phyloP scores from a whole-genome alignment of 78 protist species.

The Cavenderia fasciculata region DNA sequence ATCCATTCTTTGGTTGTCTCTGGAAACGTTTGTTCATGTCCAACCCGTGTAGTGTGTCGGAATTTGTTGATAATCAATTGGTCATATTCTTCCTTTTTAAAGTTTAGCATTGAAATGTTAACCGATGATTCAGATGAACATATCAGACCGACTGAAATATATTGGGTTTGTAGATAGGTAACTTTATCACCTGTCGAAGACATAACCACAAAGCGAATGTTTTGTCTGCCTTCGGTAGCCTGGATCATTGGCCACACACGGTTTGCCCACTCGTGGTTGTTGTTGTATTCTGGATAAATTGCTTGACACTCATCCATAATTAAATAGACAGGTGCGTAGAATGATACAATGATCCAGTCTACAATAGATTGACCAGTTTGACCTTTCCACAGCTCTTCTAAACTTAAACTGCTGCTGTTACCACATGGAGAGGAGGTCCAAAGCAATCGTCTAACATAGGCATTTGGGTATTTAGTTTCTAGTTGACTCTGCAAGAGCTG shows the following conservation, averaged over 20 bases:
- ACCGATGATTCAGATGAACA: neutral
- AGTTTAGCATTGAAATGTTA: neutral
- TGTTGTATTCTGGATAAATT: neutral
- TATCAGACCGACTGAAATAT: too few species aligned
- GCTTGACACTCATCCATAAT: neutral
- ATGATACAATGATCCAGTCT: neutral
- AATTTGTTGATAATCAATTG: neutral
- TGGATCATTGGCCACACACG: constrained; percentile 1
- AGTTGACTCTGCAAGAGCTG: neutral
- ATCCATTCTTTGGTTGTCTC: neutral
- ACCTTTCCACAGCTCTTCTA: neutral
- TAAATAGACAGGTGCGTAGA: neutral
- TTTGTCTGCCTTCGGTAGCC: neutral
- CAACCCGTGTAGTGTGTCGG: too few species aligned
- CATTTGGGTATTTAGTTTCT: neutral
- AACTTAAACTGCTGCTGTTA: neutral
- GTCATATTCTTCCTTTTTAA: neutral
- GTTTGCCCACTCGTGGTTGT: neutral
- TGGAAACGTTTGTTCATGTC: neutral
- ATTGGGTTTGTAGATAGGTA: too few species aligned
- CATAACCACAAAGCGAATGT: neutral
- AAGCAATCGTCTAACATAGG: neutral
- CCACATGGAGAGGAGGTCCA: too few species aligned
- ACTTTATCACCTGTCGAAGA: neutral
- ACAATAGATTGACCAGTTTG: neutral